These are phyloP conservation scores for Schizophyllum amplum DNA, from an alignment of 1,284 basidiomycete genomes.

Conservation along the genomic window DNA sequence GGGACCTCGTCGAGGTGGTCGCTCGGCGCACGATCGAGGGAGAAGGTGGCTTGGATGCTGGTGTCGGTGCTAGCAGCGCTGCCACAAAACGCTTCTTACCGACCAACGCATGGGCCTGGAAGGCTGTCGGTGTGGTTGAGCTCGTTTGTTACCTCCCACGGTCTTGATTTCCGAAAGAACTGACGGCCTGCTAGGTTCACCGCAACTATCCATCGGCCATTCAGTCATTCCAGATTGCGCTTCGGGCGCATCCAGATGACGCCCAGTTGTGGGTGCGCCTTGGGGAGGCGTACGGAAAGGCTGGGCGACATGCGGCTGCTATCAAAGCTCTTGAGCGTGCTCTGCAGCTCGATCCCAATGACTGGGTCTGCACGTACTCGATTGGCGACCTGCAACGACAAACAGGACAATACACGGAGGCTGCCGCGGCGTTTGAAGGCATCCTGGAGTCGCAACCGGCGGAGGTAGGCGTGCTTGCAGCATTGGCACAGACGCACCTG, in stretches of 20 bases:
- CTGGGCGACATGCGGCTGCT: slow-evolving; percentile 85
- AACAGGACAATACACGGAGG: slow-evolving; percentile 68
- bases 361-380: slow-evolving; percentile 84
- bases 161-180: slow-evolving; percentile 1
- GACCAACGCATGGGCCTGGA: slow-evolving; percentile 96
- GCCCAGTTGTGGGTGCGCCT: slow-evolving; percentile 81
- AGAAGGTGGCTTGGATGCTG: slow-evolving; percentile 72
- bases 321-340: slow-evolving; percentile 82
- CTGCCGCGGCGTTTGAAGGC: slow-evolving; percentile 60
- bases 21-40: slow-evolving; percentile 89
- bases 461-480: slow-evolving; percentile 66
- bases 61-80: slow-evolving; percentile 38
- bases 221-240: slow-evolving; percentile 80
- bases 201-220: slow-evolving; percentile 76
- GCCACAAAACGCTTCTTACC: slow-evolving; percentile 55
- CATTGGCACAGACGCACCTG: slow-evolving; percentile 71
- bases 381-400: slow-evolving; percentile 84
- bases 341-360: slow-evolving; percentile 56
- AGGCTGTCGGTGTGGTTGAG: slow-evolving; percentile 90
- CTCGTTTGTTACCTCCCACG: slow-evolving; percentile 46
- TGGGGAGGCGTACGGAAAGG: slow-evolving; percentile 86
- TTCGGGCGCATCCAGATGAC: slow-evolving; percentile 78
- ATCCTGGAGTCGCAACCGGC: slow-evolving; percentile 52
- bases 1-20: slow-evolving; percentile 93
- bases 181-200: slow-evolving; percentile 45